A percentile compares a stretch with the other conserved stretches of the same genome.
phyloP scores from a whole-genome alignment of 306 rosid genomes.

The Cyamopsis tetragonoloba region DNA sequence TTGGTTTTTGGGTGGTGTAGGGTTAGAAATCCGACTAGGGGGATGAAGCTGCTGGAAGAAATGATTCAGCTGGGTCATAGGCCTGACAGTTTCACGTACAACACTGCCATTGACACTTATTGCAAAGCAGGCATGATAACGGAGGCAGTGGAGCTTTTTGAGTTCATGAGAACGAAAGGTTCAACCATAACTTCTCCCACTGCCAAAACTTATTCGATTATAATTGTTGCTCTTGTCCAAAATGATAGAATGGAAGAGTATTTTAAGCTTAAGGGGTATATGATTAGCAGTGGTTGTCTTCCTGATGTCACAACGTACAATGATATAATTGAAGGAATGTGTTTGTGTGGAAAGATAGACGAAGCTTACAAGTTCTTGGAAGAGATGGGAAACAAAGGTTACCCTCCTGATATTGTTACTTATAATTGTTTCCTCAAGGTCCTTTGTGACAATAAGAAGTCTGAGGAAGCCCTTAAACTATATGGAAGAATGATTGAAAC shows the following conservation, averaged over 20 bases:
- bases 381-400: constrained; percentile 96
- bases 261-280: constrained; percentile 53
- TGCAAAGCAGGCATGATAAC: constrained; percentile 75
- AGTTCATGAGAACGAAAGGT: constrained; percentile 83
- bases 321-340: constrained; percentile 83
- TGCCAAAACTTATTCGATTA: constrained; percentile 69
- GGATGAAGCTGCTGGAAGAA: constrained; percentile 70
- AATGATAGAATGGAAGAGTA: constrained; percentile 76
- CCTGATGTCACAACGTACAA: constrained; percentile 93
- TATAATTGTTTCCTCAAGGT: constrained; percentile 91
- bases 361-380: constrained; percentile 78
- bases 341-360: constrained; percentile 64
- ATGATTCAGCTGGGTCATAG: constrained; percentile 63
- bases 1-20: constrained; percentile 94
- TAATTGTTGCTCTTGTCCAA: constrained; percentile 70
- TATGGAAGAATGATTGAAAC: constrained; percentile 56
- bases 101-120: constrained; percentile 75
- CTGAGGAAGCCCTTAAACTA: constrained; percentile 70
- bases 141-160: constrained; percentile 71
- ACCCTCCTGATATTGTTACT: constrained; percentile 82
- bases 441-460: constrained; percentile 67
- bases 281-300: constrained; percentile 79
- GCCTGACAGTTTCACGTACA: constrained; percentile 83
- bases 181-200: constrained; percentile 77
- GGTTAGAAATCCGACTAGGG: constrained; percentile 77